Percentiles rank a stretch among this genome's conserved stretches.
phyloP scores from a whole-genome alignment of 441 rosid genomes.

The Aquilaria agallochum region DNA sequence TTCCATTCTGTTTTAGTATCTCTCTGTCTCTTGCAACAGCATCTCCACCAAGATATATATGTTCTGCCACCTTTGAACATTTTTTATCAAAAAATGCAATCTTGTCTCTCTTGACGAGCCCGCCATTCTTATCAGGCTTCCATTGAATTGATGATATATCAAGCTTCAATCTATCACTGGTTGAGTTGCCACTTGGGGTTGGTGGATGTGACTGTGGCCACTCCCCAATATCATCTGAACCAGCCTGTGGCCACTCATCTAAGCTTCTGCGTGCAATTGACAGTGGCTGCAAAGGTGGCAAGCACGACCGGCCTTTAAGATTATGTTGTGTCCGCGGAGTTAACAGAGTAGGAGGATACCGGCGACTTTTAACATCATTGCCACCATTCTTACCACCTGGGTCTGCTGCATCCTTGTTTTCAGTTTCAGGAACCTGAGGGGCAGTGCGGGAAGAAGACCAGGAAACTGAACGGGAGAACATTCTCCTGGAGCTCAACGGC shows the following conservation, averaged over 20 bases:
- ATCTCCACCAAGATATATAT: constrained; percentile 94
- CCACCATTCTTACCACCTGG: constrained; percentile 37
- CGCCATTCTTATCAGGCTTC: constrained; percentile 59
- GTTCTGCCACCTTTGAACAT: constrained; percentile 94
- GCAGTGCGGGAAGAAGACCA: constrained; percentile 95
- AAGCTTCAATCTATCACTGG: constrained; percentile 85
- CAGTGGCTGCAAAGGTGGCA: constrained; percentile 94
- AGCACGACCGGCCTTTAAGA: constrained; percentile 77
- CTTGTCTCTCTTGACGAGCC: constrained; percentile 78
- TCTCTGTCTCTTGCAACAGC: constrained; percentile 86
- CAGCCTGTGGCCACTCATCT: constrained; percentile 95
- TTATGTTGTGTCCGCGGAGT: constrained; percentile 93
- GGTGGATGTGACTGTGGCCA: constrained; percentile 94
- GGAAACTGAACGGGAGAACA: constrained; percentile 95
- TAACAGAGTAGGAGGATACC: constrained; percentile 66
- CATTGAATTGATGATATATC: constrained; percentile 83
- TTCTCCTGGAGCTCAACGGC: constrained; percentile 57
- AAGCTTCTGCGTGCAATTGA: constrained; percentile 86
- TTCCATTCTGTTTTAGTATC: constrained; percentile 74
- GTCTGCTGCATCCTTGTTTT: constrained; percentile 41
- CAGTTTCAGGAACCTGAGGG: constrained; percentile 47
- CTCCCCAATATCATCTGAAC: constrained; percentile 94
- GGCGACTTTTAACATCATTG: constrained; percentile 38
- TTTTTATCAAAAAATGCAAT: constrained; percentile 93
- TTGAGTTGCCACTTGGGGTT: constrained; percentile 76